phyloP scores from a whole-genome alignment of 2,329 filamentous ascomycete species.

The Xylariomycetidae sp. region DNA sequence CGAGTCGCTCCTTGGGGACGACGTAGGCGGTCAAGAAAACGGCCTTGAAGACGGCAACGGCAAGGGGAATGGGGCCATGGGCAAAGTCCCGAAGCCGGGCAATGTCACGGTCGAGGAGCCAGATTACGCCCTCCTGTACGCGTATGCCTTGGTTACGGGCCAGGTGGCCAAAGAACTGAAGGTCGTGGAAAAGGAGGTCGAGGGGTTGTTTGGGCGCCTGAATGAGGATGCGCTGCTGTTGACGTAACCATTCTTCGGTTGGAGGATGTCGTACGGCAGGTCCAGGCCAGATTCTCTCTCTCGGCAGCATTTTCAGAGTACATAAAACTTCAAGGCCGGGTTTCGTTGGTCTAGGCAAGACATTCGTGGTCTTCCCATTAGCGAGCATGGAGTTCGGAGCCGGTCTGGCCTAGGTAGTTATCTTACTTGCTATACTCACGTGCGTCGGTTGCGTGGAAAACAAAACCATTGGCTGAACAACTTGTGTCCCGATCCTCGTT shows the following conservation, averaged over 20 bases:
- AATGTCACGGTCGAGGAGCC: conserved; percentile 54
- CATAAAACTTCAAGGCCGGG: too few species aligned
- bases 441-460: too few species aligned
- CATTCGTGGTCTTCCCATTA: too few species aligned
- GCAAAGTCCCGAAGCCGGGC: conserved; percentile 21
- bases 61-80: conserved; percentile 13
- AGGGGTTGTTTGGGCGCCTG: conserved; percentile 57
- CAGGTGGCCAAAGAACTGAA: conserved; percentile 61
- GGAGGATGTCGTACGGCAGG: too few species aligned
- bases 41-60: conserved; percentile 2
- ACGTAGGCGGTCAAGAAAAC: background rate
- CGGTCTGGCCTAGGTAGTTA: too few species aligned
- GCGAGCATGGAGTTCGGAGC: too few species aligned
- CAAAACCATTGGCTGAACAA: too few species aligned
- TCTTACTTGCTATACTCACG: too few species aligned
- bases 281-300: too few species aligned
- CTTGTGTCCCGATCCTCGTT: too few species aligned
- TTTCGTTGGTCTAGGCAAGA: too few species aligned
- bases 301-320: too few species aligned
- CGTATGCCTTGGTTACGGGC: conserved; percentile 69
- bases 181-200: conserved; percentile 54
- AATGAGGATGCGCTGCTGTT: conserved; percentile 53
- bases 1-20: conserved; percentile 20
- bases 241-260: conserved; percentile 31
- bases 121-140: conserved; percentile 89